Conservation (phyloP, 202 grass and related monocot genomes). For the Thinopyrum obtusiflorum region DNA sequence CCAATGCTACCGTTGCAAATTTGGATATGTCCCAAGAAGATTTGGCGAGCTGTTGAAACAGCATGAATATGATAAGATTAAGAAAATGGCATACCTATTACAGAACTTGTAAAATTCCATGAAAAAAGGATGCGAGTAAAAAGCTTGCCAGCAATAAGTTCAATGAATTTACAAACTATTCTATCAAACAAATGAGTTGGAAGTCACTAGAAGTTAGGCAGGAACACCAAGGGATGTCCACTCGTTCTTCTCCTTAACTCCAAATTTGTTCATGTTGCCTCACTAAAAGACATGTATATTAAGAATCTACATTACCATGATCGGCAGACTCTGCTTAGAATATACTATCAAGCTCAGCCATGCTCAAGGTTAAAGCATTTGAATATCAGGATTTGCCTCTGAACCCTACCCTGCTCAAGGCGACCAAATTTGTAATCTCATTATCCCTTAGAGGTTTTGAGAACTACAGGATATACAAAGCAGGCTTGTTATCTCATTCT, state of each 20-base stretch:
- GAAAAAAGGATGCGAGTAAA: background rate
- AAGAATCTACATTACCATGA: background rate
- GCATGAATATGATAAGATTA: background rate
- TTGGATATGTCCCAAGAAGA: slow-evolving; percentile 62
- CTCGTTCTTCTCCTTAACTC: background rate
- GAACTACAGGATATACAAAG: background rate
- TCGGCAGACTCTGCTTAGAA: background rate
- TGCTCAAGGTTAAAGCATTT: background rate
- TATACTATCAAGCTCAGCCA: background rate
- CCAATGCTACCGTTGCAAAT: slow-evolving; percentile 61
- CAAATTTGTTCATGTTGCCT: background rate
- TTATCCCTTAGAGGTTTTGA: background rate
- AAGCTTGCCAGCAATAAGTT: background rate
- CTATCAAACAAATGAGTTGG: background rate
- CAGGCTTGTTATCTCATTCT: background rate
- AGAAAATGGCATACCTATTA: background rate
- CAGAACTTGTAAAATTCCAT: background rate
- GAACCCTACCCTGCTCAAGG: background rate
- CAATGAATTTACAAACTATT: background rate
- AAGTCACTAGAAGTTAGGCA: background rate
- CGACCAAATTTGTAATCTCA: background rate
- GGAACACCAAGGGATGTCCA: background rate
- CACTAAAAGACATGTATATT: background rate
- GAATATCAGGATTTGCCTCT: background rate
- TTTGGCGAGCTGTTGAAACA: slow-evolving; percentile 52